These are phyloP conservation scores for Tephrocybe sp. DNA, from an alignment of 768 basidiomycete genomes.

Conservation along the genomic window DNA sequence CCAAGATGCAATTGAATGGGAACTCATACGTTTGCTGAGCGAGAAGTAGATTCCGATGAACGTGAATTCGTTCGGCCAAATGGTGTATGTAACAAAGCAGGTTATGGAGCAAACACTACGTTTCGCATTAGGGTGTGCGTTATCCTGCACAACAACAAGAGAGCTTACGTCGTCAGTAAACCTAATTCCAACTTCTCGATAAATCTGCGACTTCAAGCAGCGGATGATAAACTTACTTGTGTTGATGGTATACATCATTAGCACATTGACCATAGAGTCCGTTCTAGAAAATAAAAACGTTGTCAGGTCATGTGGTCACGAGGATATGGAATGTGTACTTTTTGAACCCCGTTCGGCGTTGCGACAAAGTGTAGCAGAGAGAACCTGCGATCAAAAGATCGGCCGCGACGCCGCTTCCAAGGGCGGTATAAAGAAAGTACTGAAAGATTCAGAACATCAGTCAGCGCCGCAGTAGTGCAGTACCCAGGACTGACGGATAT, in stretches of 20 bases:
- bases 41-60: conserved; percentile 46
- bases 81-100: conserved; percentile 33
- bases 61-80: conserved; percentile 45
- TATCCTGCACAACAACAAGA: not conserved
- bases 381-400: conserved; percentile 39
- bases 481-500: conserved; percentile 23
- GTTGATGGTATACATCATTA: conserved; percentile 51
- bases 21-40: conserved; percentile 39
- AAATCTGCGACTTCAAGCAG: not conserved
- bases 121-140: not conserved
- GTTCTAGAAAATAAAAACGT: conserved; percentile 36
- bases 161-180: conserved; percentile 31
- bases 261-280: conserved; percentile 40
- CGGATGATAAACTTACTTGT: conserved; percentile 35
- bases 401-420: conserved; percentile 36
- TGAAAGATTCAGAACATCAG: conserved; percentile 5
- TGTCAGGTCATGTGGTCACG: too few species aligned
- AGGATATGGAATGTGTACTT: conserved; percentile 18
- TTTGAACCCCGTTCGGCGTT: conserved; percentile 28
- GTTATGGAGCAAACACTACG: conserved; percentile 29
- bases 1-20: not conserved
- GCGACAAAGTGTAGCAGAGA: conserved; percentile 31
- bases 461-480: not conserved
- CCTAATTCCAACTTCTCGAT: conserved; percentile 17
- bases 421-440: conserved; percentile 31